These are phyloP conservation scores for Syzygium grande DNA, from an alignment of 345 rosid genomes.

Conservation along the genomic window DNA sequence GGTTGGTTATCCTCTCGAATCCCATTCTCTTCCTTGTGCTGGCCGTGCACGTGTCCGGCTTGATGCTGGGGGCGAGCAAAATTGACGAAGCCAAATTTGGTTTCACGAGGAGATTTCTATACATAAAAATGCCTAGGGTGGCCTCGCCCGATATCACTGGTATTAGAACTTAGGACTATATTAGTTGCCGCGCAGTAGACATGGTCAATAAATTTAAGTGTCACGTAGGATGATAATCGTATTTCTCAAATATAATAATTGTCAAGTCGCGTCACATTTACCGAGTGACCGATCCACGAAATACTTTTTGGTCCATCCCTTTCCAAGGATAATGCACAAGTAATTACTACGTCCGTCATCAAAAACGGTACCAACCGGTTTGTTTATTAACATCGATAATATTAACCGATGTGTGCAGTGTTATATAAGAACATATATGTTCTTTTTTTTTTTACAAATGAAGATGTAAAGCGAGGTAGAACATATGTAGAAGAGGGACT, in stretches of 20 bases:
- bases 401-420: no score
- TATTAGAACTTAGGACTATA: fast-evolving
- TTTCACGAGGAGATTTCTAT: neutral
- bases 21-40: neutral
- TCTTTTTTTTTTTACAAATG: no score
- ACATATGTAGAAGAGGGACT: no score
- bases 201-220: neutral
- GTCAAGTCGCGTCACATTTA: fast-evolving
- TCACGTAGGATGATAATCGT: neutral
- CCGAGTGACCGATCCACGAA: neutral
- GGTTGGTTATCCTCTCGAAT: neutral
- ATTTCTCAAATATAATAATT: fast-evolving
- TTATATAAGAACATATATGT: no score
- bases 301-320: neutral
- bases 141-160: neutral
- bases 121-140: neutral
- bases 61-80: neutral
- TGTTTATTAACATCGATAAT: no score
- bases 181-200: neutral
- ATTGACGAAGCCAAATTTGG: neutral
- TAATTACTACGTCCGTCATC: no score
- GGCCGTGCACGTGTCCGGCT: no score
- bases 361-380: no score
- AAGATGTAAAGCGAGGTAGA: no score
- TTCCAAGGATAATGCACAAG: neutral